Conservation (phyloP, 2,329 filamentous ascomycete genomes). For the Aspergillus fumigatus region DNA sequence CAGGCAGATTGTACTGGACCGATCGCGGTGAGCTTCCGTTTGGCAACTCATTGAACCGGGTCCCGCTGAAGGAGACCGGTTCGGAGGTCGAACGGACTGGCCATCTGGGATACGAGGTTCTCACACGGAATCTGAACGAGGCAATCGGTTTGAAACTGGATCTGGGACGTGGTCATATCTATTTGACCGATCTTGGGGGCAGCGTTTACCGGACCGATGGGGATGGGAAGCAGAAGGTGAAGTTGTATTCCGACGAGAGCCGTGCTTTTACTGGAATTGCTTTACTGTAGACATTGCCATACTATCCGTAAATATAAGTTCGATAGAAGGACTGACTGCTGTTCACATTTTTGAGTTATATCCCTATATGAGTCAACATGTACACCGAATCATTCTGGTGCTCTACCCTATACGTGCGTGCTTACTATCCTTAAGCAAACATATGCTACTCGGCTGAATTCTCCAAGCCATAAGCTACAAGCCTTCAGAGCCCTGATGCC, state of each 20-base stretch:
- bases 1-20: constrained; percentile 53
- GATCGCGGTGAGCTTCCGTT: constrained; percentile 55
- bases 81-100: constrained; percentile 24
- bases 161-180: constrained; percentile 13
- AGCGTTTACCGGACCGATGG: constrained; percentile 21
- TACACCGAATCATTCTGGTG: too few species aligned
- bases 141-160: constrained; percentile 44
- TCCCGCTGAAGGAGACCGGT: constrained; percentile 14
- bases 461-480: neutral
- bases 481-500: too few species aligned
- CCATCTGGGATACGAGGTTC: constrained; percentile 15
- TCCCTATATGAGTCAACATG: too few species aligned
- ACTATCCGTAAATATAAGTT: too few species aligned
- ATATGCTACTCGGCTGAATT: neutral
- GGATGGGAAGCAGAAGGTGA: constrained; percentile 16
- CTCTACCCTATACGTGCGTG: too few species aligned
- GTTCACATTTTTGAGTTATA: too few species aligned
- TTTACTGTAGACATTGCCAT: neutral
- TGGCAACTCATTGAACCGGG: constrained; percentile 52
- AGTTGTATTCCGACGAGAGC: constrained; percentile 10
- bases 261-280: constrained; percentile 18
- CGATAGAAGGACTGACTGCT: too few species aligned
- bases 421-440: too few species aligned
- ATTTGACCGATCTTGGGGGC: constrained; percentile 27
- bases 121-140: constrained; percentile 40